These are phyloP conservation scores for Poa annua DNA, from an alignment of 176 grass and related monocot species.

Conservation along the genomic window DNA sequence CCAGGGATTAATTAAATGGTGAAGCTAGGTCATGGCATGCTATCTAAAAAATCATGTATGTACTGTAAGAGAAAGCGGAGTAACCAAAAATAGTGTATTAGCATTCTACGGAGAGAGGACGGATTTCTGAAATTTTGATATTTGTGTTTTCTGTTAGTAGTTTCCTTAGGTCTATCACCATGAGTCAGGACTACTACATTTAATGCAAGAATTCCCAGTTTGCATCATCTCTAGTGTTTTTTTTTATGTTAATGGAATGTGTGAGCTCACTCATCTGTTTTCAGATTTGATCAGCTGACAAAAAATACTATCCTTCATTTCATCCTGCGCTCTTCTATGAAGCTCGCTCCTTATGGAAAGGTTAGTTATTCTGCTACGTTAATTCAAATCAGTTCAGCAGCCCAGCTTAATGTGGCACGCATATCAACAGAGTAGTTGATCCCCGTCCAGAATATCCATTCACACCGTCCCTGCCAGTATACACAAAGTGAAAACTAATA, in stretches of 20 bases:
- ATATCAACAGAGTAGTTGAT: background rate
- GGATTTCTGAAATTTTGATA: background rate
- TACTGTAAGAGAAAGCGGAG: background rate
- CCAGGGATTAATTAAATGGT: background rate
- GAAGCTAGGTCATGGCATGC: constrained; percentile 9
- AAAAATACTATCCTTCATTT: constrained; percentile 68
- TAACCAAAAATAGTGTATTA: background rate
- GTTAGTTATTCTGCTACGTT: constrained; percentile 53
- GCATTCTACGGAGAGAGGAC: background rate
- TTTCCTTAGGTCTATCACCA: background rate
- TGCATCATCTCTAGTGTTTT: constrained; percentile 15
- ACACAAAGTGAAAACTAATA: constrained; percentile 19
- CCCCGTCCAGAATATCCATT: background rate
- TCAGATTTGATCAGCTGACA: constrained; percentile 72
- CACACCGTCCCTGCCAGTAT: background rate
- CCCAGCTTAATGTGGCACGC: constrained; percentile 12
- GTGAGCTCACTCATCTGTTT: constrained; percentile 36
- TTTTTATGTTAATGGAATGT: constrained; percentile 21
- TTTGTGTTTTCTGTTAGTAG: background rate
- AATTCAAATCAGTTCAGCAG: constrained; percentile 5
- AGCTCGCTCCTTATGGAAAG: constrained; percentile 77
- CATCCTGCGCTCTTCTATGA: constrained; percentile 71
- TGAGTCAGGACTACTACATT: background rate
- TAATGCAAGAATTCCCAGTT: background rate
- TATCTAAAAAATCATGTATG: background rate